These are phyloP conservation scores for Trichopus zeylanicus DNA, from an alignment of 116 monocot genomes.

Conservation along the genomic window DNA sequence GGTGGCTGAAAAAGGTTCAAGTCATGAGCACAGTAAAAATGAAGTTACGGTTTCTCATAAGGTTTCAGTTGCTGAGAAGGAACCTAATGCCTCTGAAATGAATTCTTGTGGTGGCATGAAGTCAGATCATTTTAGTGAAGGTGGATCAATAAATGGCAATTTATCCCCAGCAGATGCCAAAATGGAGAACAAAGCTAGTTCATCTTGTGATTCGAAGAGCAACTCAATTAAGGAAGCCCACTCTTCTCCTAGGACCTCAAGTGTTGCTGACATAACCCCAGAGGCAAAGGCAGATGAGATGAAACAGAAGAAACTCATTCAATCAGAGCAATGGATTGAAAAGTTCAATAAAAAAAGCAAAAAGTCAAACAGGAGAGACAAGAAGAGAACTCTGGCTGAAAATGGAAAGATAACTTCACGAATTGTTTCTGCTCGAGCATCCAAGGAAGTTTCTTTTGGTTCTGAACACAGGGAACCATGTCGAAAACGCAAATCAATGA, in stretches of 20 bases:
- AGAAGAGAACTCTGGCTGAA: conserved; percentile 28
- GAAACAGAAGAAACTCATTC: conserved; percentile 18
- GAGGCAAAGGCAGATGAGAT: conserved; percentile 25
- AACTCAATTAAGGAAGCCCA: conserved; percentile 23
- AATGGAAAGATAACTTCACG: conserved; percentile 27
- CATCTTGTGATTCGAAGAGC: conserved; percentile 16
- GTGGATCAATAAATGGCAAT: conserved; percentile 15
- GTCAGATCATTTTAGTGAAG: conserved; percentile 21
- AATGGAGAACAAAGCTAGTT: conserved; percentile 15
- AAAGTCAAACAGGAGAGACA: conserved; percentile 25
- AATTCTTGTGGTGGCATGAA: conserved; percentile 29
- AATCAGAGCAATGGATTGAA: conserved; percentile 13
- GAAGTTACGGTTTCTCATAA: conserved; percentile 17
- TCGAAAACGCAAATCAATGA: conserved; percentile 25
- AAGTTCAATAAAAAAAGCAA: conserved; percentile 42
- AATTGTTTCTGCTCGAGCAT: conserved; percentile 13
- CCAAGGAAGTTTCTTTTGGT: conserved; percentile 23
- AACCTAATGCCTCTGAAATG: conserved; percentile 18
- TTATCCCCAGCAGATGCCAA: conserved; percentile 7
- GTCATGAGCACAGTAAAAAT: conserved; percentile 22
- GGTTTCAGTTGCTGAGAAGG: conserved; percentile 16
- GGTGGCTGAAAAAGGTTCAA: conserved; percentile 12
- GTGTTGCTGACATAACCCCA: conserved; percentile 14
- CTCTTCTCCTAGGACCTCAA: conserved; percentile 15
- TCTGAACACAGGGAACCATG: conserved; percentile 21